Conservation (phyloP, 2,329 filamentous ascomycete species). For the Hymenoscyphus linearis region DNA sequence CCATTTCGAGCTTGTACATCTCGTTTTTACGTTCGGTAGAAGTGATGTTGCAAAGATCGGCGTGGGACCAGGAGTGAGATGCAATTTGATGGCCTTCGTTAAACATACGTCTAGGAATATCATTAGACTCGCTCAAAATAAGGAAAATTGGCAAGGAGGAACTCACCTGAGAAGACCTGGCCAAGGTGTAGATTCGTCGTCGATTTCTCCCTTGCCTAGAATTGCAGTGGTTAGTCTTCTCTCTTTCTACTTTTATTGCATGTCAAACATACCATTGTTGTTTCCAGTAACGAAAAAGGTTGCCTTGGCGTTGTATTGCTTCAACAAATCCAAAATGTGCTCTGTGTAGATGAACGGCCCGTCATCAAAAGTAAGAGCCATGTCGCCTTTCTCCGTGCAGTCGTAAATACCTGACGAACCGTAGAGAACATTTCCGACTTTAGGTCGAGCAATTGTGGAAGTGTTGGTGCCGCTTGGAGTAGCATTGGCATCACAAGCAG, state of each 20-base stretch:
- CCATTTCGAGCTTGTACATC: slow-evolving; percentile 50
- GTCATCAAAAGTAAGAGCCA: slow-evolving; percentile 65
- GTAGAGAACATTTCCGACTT: slow-evolving; percentile 49
- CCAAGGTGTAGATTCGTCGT: slow-evolving; percentile 42
- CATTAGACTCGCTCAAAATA: background rate
- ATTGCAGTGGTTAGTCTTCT: slow-evolving; percentile 35
- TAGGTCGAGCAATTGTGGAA: slow-evolving; percentile 41
- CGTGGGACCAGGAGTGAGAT: slow-evolving; percentile 51
- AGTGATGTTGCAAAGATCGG: slow-evolving; percentile 40
- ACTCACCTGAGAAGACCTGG: slow-evolving; percentile 28
- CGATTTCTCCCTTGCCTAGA: slow-evolving; percentile 47
- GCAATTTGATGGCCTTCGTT: slow-evolving; percentile 54
- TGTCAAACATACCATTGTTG: slow-evolving; percentile 21
- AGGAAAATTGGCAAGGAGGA: no score
- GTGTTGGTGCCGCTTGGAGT: slow-evolving; percentile 51
- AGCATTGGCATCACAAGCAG: slow-evolving; percentile 54
- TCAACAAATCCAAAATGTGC: slow-evolving; percentile 56
- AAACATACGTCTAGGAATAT: slow-evolving; percentile 19
- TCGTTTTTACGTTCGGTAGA: slow-evolving; percentile 40
- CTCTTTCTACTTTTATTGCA: background rate
- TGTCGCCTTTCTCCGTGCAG: slow-evolving; percentile 50
- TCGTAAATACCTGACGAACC: slow-evolving; percentile 53
- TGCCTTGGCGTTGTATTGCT: slow-evolving; percentile 54
- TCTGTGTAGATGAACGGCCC: slow-evolving; percentile 58
- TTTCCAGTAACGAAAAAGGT: slow-evolving; percentile 52